These are phyloP conservation scores for Phytopythium cucurbitacearum DNA, from an alignment of 352 stramenopile species.

Conservation along the genomic window DNA sequence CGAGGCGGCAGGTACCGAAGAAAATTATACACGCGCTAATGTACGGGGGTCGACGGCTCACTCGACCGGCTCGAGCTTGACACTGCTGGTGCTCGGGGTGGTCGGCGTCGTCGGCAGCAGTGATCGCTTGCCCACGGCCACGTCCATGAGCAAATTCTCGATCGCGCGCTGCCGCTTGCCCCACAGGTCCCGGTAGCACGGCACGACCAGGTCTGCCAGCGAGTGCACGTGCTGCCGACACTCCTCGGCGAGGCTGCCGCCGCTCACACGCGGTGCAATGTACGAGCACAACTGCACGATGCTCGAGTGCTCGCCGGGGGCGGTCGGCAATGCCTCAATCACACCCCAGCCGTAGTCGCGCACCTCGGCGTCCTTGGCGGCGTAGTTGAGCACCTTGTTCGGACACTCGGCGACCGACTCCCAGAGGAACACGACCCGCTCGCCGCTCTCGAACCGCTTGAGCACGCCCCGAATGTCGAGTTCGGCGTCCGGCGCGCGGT, in stretches of 20 bases:
- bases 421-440: constrained; percentile 45
- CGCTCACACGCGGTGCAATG: constrained; percentile 27
- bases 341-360: constrained; percentile 46
- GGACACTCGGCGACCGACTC: constrained; percentile 38
- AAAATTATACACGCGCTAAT: too few species aligned
- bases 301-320: constrained; percentile 27
- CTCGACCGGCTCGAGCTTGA: background rate
- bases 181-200: constrained; percentile 41
- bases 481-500: constrained; percentile 26
- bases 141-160: constrained; percentile 51
- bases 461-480: constrained; percentile 32
- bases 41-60: too few species aligned
- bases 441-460: constrained; percentile 29
- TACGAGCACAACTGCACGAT: constrained; percentile 58
- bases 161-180: constrained; percentile 39
- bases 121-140: constrained; percentile 11
- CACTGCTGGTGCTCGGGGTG: background rate
- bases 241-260: constrained; percentile 22
- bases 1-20: too few species aligned
- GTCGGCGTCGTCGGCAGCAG: background rate
- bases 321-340: constrained; percentile 27
- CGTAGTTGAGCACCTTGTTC: constrained; percentile 17
- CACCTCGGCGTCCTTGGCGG: constrained; percentile 31
- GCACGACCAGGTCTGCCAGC: constrained; percentile 35
- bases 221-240: constrained; percentile 39